Percentiles rank a stretch among this genome's conserved stretches.
phyloP scores from a whole-genome alignment of 2,329 filamentous ascomycete genomes.

The Colletotrichum caudatum region DNA sequence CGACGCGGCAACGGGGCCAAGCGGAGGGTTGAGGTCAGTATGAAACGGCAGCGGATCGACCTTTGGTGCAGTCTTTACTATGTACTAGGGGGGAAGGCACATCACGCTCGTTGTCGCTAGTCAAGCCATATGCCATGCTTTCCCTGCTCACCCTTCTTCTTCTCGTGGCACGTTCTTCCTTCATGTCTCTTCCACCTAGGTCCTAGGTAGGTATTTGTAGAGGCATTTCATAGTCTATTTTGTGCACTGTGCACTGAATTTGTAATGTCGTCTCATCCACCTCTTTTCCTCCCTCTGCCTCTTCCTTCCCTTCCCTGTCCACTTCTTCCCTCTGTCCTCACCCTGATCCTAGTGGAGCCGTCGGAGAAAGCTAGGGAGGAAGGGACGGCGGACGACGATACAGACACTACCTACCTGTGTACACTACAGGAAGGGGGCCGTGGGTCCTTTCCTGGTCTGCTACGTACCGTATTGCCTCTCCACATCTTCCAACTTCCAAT shows the following conservation, averaged over 20 bases:
- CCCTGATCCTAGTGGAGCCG: constrained; percentile 1
- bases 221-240: background rate
- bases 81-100: background rate
- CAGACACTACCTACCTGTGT: background rate
- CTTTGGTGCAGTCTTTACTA: constrained; percentile 15
- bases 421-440: background rate
- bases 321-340: constrained; percentile 6
- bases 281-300: background rate
- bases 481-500: constrained; percentile 29
- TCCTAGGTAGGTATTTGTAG: background rate
- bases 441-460: constrained; percentile 1
- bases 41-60: constrained; percentile 41
- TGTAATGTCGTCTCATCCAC: constrained; percentile 1
- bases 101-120: constrained; percentile 2
- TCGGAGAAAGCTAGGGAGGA: constrained; percentile 9
- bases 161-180: background rate
- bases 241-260: background rate
- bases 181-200: background rate
- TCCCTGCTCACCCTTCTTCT: constrained; percentile 1
- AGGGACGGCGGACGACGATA: constrained; percentile 20
- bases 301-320: background rate
- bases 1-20: constrained; percentile 36
- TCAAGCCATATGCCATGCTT: constrained; percentile 14
- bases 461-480: constrained; percentile 15
- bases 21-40: constrained; percentile 37